Evolutionary conservation across 2,329 filamentous ascomycete species (phyloP).

Genomic region (Alternaria sp.): DNA sequence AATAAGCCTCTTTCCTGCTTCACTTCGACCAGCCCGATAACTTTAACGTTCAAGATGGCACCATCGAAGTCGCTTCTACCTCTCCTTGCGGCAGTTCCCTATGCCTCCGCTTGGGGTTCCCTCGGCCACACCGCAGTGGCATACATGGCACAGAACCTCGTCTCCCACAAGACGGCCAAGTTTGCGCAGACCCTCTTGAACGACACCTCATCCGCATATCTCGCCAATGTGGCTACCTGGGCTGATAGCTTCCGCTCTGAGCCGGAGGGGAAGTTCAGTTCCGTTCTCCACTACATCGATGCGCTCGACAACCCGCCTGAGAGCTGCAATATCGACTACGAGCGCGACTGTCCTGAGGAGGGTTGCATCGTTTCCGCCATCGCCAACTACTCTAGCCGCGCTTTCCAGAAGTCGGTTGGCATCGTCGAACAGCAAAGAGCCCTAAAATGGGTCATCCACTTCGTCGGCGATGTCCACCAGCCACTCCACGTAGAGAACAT

Average conservation of each 20-base stretch:
- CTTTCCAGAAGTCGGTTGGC: slow-evolving; percentile 39
- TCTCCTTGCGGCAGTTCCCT: slow-evolving; percentile 32
- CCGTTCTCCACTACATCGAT: slow-evolving; percentile 60
- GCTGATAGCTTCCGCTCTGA: slow-evolving; percentile 60
- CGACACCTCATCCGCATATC: slow-evolving; percentile 54
- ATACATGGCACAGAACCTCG: slow-evolving; percentile 60
- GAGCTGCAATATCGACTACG: slow-evolving; percentile 57
- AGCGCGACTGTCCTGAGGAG: slow-evolving; percentile 58
- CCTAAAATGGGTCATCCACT: slow-evolving; percentile 59
- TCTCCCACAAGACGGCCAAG: slow-evolving; percentile 51
- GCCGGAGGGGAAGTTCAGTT: slow-evolving; percentile 55
- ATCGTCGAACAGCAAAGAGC: slow-evolving; percentile 51
- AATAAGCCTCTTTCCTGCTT: neutral
- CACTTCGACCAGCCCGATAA: neutral
- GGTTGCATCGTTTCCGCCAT: slow-evolving; percentile 63
- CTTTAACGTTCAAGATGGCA: slow-evolving; percentile 22
- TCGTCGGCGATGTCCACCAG: slow-evolving; percentile 76
- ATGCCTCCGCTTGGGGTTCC: slow-evolving; percentile 57
- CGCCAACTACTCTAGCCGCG: slow-evolving; percentile 55
- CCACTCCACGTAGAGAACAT: slow-evolving; percentile 66
- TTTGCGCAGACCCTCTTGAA: slow-evolving; percentile 55
- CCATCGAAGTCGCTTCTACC: slow-evolving; percentile 30
- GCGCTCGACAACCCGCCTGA: slow-evolving; percentile 56
- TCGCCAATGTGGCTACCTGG: slow-evolving; percentile 61
- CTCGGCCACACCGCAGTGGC: slow-evolving; percentile 63